Percentiles rank a stretch among this genome's conserved stretches.
These are phyloP conservation scores for Gossypium anomalum DNA, from an alignment of 345 rosid genomes.

Conservation along the genomic window DNA sequence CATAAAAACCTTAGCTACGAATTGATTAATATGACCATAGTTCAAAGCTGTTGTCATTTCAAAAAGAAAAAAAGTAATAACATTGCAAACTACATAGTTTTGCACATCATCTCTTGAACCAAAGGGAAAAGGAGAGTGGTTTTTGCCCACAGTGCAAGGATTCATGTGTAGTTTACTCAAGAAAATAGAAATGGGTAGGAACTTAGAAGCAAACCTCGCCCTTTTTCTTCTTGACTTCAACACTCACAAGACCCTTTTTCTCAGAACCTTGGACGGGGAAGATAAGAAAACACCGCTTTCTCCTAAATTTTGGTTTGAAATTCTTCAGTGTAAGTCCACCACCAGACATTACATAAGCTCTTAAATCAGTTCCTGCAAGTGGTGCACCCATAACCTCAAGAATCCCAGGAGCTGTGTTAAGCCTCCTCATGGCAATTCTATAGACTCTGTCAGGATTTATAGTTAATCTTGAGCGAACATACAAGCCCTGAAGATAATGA, in stretches of 20 bases:
- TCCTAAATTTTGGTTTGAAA: slow-evolving; percentile 58
- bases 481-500: slow-evolving; percentile 52
- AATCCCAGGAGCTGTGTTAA: slow-evolving; percentile 81
- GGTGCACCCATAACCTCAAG: slow-evolving; percentile 87
- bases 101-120: neutral
- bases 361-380: slow-evolving; percentile 21
- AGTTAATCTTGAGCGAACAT: slow-evolving; percentile 73
- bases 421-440: slow-evolving; percentile 85
- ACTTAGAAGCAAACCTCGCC: slow-evolving; percentile 68
- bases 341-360: slow-evolving; percentile 99
- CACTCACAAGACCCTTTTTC: slow-evolving; percentile 56
- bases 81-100: neutral
- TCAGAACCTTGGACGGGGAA: slow-evolving; percentile 52
- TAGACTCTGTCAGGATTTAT: slow-evolving; percentile 91
- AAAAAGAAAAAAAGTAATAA: neutral
- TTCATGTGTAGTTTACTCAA: neutral
- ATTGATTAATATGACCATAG: neutral
- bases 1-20: neutral
- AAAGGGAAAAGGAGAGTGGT: neutral
- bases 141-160: neutral
- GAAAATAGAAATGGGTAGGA: slow-evolving; percentile 7
- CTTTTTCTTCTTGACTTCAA: slow-evolving; percentile 83
- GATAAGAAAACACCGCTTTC: slow-evolving; percentile 84
- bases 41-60: neutral
- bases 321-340: slow-evolving; percentile 64